A percentile compares a stretch with the other conserved stretches of the same genome.
Conservation (phyloP, 768 basidiomycete genomes). For the Pisolithus microcarpus region DNA sequence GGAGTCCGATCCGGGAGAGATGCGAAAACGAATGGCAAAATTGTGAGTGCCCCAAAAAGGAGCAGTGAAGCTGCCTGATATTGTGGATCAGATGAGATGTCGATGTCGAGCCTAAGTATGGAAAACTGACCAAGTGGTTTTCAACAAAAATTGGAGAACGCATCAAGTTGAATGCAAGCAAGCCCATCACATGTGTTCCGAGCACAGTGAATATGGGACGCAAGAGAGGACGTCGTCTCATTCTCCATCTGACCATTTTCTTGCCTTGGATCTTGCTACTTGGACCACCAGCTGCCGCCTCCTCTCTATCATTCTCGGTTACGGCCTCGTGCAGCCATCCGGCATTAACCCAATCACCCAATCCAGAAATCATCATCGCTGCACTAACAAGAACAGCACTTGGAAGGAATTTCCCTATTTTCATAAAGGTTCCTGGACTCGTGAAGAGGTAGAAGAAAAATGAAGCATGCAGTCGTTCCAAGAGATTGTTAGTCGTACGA, state of each 20-base stretch:
- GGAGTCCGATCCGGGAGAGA: slow-evolving; percentile 18
- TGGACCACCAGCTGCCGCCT: slow-evolving; percentile 3
- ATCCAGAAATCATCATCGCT: slow-evolving; percentile 79
- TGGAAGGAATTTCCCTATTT: slow-evolving; percentile 88
- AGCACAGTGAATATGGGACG: slow-evolving; percentile 46
- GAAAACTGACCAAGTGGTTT: slow-evolving; percentile 33
- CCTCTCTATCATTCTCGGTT: slow-evolving; percentile 2
- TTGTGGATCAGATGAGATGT: not conserved
- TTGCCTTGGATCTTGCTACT: slow-evolving; percentile 11
- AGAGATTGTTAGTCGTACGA: slow-evolving; percentile 86
- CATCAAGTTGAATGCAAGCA: slow-evolving; percentile 41
- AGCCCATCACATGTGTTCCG: slow-evolving; percentile 50
- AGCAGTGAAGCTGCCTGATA: slow-evolving; percentile 19
- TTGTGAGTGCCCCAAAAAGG: slow-evolving; percentile 24
- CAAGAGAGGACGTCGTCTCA: slow-evolving; percentile 49
- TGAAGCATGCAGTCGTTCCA: slow-evolving; percentile 94
- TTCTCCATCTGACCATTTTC: slow-evolving; percentile 32
- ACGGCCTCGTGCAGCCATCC: slow-evolving; percentile 40
- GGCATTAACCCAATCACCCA: slow-evolving; percentile 63
- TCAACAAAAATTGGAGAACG: slow-evolving; percentile 39
- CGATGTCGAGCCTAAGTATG: not conserved
- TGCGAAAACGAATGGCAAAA: slow-evolving; percentile 30
- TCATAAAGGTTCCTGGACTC: slow-evolving; percentile 60
- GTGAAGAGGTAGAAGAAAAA: slow-evolving; percentile 87
- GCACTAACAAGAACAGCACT: slow-evolving; percentile 79